Conservation (phyloP, 495 filamentous ascomycete species). For the Penicillium manginii region DNA sequence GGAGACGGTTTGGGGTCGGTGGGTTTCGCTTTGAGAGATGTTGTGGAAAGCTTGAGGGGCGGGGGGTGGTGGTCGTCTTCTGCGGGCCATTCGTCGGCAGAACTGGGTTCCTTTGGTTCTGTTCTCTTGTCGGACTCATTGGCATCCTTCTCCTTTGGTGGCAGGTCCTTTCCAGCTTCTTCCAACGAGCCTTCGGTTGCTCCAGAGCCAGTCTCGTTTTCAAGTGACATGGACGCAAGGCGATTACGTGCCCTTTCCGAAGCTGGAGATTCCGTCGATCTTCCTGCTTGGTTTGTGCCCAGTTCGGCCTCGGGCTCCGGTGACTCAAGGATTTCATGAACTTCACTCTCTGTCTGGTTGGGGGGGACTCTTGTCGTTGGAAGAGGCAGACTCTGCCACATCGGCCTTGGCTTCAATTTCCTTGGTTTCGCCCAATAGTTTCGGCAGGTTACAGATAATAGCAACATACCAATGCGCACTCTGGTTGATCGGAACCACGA, state of each 20-base stretch:
- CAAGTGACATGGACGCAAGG: constrained; percentile 33
- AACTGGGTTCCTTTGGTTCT: constrained; percentile 4
- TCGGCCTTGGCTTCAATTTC: constrained; percentile 13
- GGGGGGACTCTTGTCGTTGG: constrained; percentile 18
- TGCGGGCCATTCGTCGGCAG: constrained; percentile 32
- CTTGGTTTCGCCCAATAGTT: constrained; percentile 41
- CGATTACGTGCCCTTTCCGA: constrained; percentile 29
- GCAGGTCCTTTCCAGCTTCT: neutral
- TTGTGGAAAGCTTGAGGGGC: neutral
- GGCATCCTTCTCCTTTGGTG: constrained; percentile 3
- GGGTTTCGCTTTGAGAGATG: neutral
- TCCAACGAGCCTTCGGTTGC: neutral
- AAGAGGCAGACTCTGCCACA: neutral
- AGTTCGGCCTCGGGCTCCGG: constrained; percentile 27
- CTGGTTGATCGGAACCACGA: constrained; percentile 92
- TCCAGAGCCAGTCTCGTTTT: neutral
- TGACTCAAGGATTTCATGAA: constrained; percentile 41
- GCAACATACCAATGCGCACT: constrained; percentile 90
- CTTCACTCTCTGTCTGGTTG: constrained; percentile 21
- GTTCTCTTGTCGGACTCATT: constrained; percentile 5
- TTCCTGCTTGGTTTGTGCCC: neutral
- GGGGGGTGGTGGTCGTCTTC: constrained; percentile 26
- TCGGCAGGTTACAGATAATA: constrained; percentile 88
- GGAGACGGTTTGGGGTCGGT: neutral
- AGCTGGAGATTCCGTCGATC: constrained; percentile 14